Conservation (phyloP, 1,284 basidiomycete species). For the Sparassis latifolia region DNA sequence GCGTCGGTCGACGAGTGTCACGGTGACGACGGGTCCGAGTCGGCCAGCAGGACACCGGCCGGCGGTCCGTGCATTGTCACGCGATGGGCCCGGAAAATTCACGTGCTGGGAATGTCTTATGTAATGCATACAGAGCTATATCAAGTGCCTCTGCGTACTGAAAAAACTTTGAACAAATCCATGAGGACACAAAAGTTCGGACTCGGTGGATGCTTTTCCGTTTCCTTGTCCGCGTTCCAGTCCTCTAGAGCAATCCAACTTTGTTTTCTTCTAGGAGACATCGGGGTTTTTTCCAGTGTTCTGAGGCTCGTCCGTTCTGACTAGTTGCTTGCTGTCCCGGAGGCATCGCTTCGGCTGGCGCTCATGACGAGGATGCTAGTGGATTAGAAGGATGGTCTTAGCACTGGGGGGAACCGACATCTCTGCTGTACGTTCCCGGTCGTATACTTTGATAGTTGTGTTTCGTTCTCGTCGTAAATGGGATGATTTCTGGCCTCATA, state of each 20-base stretch:
- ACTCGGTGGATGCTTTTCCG: slow-evolving; percentile 67
- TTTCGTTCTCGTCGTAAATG: neutral
- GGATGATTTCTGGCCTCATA: too few relatives aligned
- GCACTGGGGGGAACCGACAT: slow-evolving; percentile 14
- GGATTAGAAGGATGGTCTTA: slow-evolving; percentile 14
- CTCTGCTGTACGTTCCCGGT: neutral
- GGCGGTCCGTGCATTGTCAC: neutral
- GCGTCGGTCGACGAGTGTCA: too few relatives aligned
- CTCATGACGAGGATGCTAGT: slow-evolving; percentile 28
- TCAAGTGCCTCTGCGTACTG: neutral
- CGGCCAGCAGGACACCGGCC: neutral
- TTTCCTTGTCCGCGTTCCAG: slow-evolving; percentile 87
- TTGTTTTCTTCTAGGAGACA: slow-evolving; percentile 20
- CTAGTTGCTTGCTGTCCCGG: slow-evolving; percentile 35
- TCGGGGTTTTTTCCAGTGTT: slow-evolving; percentile 27
- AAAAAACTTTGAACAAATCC: slow-evolving; percentile 47
- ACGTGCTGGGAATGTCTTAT: neutral
- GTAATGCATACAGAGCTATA: neutral
- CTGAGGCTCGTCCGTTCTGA: slow-evolving; percentile 32
- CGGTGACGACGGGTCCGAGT: too few relatives aligned
- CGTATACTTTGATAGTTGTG: neutral
- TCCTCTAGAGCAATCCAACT: slow-evolving; percentile 61
- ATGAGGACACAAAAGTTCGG: slow-evolving; percentile 85
- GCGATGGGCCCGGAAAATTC: neutral
- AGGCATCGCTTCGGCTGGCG: slow-evolving; percentile 51